These are phyloP conservation scores for Hyphopichia burtonii DNA, from an alignment of 1,139 yeast species.

Conservation along the genomic window DNA sequence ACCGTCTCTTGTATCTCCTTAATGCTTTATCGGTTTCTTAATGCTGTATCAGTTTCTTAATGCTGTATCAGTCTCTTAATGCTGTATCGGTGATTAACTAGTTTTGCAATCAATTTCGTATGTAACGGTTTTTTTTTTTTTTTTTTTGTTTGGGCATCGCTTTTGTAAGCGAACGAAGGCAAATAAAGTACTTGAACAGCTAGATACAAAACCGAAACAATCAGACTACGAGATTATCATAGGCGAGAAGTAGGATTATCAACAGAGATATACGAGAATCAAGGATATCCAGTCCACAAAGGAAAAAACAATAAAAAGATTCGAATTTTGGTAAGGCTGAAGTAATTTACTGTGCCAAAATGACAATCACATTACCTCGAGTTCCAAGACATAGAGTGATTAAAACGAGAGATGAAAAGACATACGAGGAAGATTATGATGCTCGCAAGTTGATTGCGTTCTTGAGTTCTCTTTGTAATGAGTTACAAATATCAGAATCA, in stretches of 20 bases:
- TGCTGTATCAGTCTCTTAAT: no score
- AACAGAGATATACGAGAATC: background rate
- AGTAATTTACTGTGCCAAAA: conserved; percentile 5
- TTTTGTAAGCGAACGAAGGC: no score
- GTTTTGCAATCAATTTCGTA: no score
- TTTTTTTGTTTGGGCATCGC: background rate
- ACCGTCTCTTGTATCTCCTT: no score
- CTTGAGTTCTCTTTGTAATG: conserved; percentile 14
- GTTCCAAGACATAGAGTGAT: background rate
- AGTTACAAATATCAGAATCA: conserved; percentile 20
- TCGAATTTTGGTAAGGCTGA: no score
- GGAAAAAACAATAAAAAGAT: background rate
- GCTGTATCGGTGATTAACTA: no score
- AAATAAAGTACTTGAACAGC: conserved; percentile 10
- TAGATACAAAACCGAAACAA: conserved; percentile 1
- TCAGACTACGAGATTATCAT: background rate
- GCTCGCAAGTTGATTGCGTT: conserved; percentile 12
- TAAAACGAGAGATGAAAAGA: background rate
- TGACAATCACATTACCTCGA: conserved; percentile 6
- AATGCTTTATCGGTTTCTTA: no score
- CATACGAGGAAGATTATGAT: conserved; percentile 10
- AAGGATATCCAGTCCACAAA: background rate
- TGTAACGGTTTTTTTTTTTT: no score
- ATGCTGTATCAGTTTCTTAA: no score
- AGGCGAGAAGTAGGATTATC: background rate